Base-by-base conservation (phyloP, 352 stramenopile genomes). In the Phytophthora melonis region DNA sequence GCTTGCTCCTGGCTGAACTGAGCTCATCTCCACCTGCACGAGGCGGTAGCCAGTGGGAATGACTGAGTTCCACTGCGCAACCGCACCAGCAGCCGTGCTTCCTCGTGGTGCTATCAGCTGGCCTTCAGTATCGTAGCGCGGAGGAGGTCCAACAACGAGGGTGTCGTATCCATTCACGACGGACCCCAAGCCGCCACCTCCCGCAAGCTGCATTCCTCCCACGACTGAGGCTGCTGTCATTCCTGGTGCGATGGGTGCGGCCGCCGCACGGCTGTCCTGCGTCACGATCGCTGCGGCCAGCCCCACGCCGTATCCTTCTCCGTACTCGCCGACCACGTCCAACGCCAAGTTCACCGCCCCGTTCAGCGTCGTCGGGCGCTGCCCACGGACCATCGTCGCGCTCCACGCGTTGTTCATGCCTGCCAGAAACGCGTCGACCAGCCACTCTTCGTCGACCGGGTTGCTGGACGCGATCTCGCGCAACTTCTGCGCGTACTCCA, bases 401-500 rank as follows among this genome's bases (percentile, higher is more conserved):
- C 55, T 30, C 55, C 55, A 62, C 18, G 5, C 21, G 34, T 63
- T 63, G 19, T 19, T 52, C 56, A 63, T 63, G 6, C 56, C 56
- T 0, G 34, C 18, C 32, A 62, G 7, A 7, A 43, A 43, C 13
- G 36, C 36, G 36, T 43, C 36, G 36, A 43, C 36, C 36, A 43
- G 5, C 36, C 56, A 52, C 14, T 63, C 56, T 4, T 53, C 56
- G 36, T 63, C 34, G 3, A 63, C 56, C 11, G 56, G 56, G 3
- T 53, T 53, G 19, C 19, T 63, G 7, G 34, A 27, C 1, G 56
- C 56, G 21, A 63, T 63, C 32, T 63, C 18, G 0, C 36, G 32
- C 2, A 63, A 19, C 56, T 63, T 63, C 56, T 63, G 56, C n/a
- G 56, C 56, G 7, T 63, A 63, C 19, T 63, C 56, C 10, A 63